Conservation (phyloP, 2,329 filamentous ascomycete species). For the Trichoderma sp. region DNA sequence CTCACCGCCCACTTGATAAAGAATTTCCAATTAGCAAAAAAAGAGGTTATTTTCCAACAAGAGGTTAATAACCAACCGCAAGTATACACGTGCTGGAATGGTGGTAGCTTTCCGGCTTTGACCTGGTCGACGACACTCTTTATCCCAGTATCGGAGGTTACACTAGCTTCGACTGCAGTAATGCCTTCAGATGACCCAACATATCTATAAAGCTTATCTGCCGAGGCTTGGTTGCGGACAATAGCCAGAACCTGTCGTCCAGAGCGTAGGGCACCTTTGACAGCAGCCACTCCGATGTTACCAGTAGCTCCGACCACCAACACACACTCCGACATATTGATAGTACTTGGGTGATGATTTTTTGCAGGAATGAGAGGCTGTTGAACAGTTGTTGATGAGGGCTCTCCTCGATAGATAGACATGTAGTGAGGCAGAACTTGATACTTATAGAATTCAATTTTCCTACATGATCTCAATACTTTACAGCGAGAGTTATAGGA, state of each 20-base stretch:
- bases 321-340: neutral
- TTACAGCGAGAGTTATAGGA: neutral
- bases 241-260: neutral
- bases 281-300: neutral
- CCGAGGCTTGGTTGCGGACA: neutral
- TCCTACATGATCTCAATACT: neutral
- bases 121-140: conserved; percentile 5
- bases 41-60: too few relatives aligned
- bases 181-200: neutral
- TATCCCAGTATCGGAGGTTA: neutral
- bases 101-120: neutral
- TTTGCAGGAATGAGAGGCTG: neutral
- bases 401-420: neutral
- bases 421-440: neutral
- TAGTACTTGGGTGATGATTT: neutral
- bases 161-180: neutral
- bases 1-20: neutral
- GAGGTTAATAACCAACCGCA: neutral
- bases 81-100: neutral
- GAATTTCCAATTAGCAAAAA: neutral
- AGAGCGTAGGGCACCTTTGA: neutral
- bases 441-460: neutral
- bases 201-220: neutral
- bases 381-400: neutral
- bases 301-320: neutral